Evolutionary conservation across 1,284 basidiomycete species (phyloP).

Genomic region (Malassezia yamatoensis): DNA sequence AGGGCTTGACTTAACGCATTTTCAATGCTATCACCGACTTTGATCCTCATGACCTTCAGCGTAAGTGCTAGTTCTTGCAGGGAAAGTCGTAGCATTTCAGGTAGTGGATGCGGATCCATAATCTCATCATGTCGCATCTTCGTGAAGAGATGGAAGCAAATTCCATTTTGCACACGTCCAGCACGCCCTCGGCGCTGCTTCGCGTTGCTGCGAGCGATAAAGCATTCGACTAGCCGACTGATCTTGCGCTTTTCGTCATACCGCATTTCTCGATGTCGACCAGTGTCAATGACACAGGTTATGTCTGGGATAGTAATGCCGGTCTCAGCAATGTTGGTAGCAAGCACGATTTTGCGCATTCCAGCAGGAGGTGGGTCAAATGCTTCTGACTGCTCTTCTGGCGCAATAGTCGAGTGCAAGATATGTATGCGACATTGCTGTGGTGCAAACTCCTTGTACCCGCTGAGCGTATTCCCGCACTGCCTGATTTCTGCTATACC

Average conservation of each 20-base stretch:
- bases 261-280: slow-evolving; percentile 61
- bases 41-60: slow-evolving; percentile 92
- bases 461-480: slow-evolving; percentile 68
- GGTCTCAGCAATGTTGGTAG: slow-evolving; percentile 68
- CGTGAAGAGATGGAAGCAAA: slow-evolving; percentile 95
- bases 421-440: slow-evolving; percentile 69
- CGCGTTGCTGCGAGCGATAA: slow-evolving; percentile 85
- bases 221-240: slow-evolving; percentile 82
- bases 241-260: slow-evolving; percentile 97
- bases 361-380: slow-evolving; percentile 75
- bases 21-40: slow-evolving; percentile 70
- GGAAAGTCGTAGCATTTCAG: slow-evolving; percentile 90
- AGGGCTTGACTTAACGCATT: slow-evolving; percentile 77
- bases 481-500: slow-evolving; percentile 74
- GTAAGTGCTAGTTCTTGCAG: slow-evolving; percentile 86
- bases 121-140: slow-evolving; percentile 69
- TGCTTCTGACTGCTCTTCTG: slow-evolving; percentile 75
- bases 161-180: slow-evolving; percentile 77
- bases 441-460: slow-evolving; percentile 66
- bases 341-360: slow-evolving; percentile 78
- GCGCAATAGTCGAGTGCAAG: slow-evolving; percentile 65
- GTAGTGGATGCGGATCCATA: slow-evolving; percentile 79
- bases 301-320: slow-evolving; percentile 97
- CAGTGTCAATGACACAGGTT: slow-evolving; percentile 91
- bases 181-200: slow-evolving; percentile 83